Evolutionary conservation across 768 basidiomycete genomes (phyloP).

Genomic region (Pleurotus citrinopileatus): DNA sequence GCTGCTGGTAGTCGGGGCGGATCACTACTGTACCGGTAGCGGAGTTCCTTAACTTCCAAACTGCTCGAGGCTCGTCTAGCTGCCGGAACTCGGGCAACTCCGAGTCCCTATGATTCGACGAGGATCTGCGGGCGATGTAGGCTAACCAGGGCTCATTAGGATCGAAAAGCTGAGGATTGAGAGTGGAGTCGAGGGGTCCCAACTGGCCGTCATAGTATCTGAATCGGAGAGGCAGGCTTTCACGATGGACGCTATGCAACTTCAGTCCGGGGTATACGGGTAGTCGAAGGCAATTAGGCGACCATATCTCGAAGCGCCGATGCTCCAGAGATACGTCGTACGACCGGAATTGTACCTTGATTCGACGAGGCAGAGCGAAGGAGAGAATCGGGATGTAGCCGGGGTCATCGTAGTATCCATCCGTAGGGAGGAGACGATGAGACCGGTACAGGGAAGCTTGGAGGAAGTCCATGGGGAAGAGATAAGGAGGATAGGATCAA

Average conservation of each 20-base stretch:
- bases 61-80: not conserved
- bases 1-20: not conserved
- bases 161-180: not conserved
- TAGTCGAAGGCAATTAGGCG: not conserved
- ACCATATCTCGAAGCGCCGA: constrained; percentile 2
- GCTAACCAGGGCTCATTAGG: not conserved
- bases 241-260: not conserved
- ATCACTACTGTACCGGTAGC: not conserved
- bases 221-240: not conserved
- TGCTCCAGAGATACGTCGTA: not conserved
- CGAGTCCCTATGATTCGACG: not conserved
- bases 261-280: constrained; percentile 3
- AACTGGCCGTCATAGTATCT: constrained; percentile 1
- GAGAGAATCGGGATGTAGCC: not conserved
- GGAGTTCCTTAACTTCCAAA: not conserved
- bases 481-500: not conserved
- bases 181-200: not conserved
- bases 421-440: not conserved
- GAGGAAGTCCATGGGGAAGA: not conserved
- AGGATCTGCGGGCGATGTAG: not conserved
- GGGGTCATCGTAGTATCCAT: constrained; percentile 1
- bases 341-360: not conserved
- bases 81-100: not conserved
- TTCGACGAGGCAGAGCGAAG: not conserved
- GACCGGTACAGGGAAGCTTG: not conserved